These are phyloP conservation scores for Canariomyces notabilis DNA, from an alignment of 2,329 filamentous ascomycete genomes.

Conservation along the genomic window DNA sequence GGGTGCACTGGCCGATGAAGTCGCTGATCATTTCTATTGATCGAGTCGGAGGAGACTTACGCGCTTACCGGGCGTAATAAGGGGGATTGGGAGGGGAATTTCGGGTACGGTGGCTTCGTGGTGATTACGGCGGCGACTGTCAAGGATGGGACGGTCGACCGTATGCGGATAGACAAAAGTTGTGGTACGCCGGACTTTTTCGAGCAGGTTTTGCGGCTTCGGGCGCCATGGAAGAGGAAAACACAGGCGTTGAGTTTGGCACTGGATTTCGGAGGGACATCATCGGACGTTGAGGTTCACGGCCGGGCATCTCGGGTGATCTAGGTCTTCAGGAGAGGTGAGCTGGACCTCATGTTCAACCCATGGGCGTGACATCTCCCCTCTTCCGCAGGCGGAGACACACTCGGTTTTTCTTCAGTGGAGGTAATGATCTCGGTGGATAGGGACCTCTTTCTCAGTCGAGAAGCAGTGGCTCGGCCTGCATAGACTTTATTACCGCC, in stretches of 20 bases:
- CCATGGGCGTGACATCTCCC: too few species aligned
- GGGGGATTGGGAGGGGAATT: background rate
- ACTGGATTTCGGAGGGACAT: too few species aligned
- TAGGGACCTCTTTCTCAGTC: background rate
- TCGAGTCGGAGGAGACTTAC: slow-evolving; percentile 3
- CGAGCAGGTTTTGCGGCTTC: too few species aligned
- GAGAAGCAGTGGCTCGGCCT: slow-evolving; percentile 1
- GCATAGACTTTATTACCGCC: background rate
- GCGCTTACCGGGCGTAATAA: slow-evolving; percentile 13
- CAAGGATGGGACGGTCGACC: background rate
- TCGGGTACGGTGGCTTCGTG: background rate
- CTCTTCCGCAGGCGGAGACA: too few species aligned
- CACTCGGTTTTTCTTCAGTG: background rate
- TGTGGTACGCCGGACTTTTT: too few species aligned
- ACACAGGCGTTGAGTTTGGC: too few species aligned
- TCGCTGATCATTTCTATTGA: slow-evolving; percentile 16
- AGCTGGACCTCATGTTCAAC: too few species aligned
- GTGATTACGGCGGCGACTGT: background rate
- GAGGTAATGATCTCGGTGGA: background rate
- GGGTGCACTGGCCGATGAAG: slow-evolving; percentile 1
- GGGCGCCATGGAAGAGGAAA: too few species aligned
- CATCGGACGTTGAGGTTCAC: too few species aligned
- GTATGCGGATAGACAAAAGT: too few species aligned
- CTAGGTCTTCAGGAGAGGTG: too few species aligned
- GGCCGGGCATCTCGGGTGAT: too few species aligned